Base-by-base conservation (phyloP, 179 eudicot genomes). In the Nepenthes alata region DNA sequence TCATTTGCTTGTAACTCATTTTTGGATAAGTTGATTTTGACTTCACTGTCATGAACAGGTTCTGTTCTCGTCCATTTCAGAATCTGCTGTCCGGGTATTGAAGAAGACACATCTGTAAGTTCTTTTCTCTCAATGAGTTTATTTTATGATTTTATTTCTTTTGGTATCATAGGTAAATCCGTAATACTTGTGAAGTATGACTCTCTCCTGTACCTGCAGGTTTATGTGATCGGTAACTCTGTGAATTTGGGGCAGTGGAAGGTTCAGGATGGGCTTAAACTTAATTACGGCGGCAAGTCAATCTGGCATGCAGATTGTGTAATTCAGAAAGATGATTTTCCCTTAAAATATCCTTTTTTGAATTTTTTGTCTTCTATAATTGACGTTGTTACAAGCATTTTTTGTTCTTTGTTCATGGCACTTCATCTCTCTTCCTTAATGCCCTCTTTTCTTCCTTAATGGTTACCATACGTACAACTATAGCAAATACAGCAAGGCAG, bases 201-300 rank as follows among this genome's bases (percentile, higher is more conserved):
- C 9, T 45, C 54, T 55, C 59, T 55, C 15, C 45, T 65, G 48
- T 64, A 35, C 60, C 5, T 69, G 77, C 79, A 91, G 98, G 77
- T 91, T 67, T 78, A 75, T 81, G 95, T 89, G 63, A 77, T 89
- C 55, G 98, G 98, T 53, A 86, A 82, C 74, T 69, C 95, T n/a
- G 58, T 57, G 38, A 83, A 83, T 73, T 74, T 91, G 74, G 98
- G 96, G 47, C 76, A 73, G 55, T 89, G 95, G 96, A 89, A 84
- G 75, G 74, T 66, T 64, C 80, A 86, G 70, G 83, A 75, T 67
- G 85, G 82, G 58, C 83, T 91, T 70, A 81, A 80, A 68, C 95
- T 91, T 66, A 76, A 70, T 61, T 86, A 86, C 63, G 81, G 83
- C 51, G 96, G 96, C 61, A 96, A 91, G 38, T 89, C 93, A 10